Percentiles rank a stretch among this genome's conserved stretches.
Evolutionary conservation across 2,329 filamentous ascomycete genomes (phyloP).

Genomic region (Sporothrix phasma): DNA sequence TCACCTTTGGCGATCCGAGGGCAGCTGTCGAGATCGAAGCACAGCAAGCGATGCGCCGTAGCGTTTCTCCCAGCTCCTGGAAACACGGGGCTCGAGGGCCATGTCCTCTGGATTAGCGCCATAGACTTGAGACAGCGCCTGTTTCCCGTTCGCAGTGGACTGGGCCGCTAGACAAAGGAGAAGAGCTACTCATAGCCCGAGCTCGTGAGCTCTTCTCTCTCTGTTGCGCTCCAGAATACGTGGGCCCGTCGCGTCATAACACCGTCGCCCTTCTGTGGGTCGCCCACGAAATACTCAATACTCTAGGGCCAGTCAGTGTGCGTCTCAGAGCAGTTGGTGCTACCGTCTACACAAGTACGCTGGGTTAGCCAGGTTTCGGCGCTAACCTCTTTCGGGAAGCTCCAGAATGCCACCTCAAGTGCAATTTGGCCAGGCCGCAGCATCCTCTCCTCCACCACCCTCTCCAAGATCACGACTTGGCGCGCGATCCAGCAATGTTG

Average conservation of each 20-base stretch:
- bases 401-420: not conserved
- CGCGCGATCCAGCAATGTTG: conserved; percentile 8
- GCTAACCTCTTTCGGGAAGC: conserved; percentile 12
- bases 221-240: not conserved
- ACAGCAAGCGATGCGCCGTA: not conserved
- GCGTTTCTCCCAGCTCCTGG: not conserved
- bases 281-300: not conserved
- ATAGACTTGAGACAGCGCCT: conserved; percentile 6
- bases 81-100: conserved; percentile 4
- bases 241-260: not conserved
- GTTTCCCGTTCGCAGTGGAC: not conserved
- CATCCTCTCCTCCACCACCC: not conserved
- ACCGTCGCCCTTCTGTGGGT: not conserved
- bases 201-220: not conserved
- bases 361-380: not conserved
- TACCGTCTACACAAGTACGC: no score
- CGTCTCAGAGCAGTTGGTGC: no score
- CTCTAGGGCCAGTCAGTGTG: not conserved
- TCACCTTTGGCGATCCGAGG: not conserved
- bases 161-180: not conserved
- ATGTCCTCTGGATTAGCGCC: conserved; percentile 6
- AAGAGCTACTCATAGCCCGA: conserved; percentile 7
- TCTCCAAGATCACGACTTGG: not conserved
- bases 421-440: not conserved
- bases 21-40: conserved; percentile 1